phyloP scores from a whole-genome alignment of 129 eudicot species.

The Saussurea involucrata region DNA sequence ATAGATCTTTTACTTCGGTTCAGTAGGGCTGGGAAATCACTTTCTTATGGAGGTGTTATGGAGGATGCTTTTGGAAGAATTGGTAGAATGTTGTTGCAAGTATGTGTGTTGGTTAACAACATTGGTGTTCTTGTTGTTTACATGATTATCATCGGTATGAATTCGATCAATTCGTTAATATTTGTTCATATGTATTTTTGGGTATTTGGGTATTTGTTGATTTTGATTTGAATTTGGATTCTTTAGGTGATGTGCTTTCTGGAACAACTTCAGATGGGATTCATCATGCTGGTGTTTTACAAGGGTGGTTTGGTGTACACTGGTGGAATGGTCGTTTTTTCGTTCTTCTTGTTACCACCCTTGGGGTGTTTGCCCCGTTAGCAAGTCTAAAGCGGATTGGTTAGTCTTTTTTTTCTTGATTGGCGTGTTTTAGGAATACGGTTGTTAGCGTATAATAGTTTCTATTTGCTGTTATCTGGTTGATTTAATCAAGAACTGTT shows the following conservation, averaged over 20 bases:
- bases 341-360: slow-evolving; percentile 70
- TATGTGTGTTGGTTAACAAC: slow-evolving; percentile 73
- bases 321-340: slow-evolving; percentile 90
- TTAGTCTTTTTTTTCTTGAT: slow-evolving; percentile 31
- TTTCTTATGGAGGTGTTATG: slow-evolving; percentile 84
- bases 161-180: not conserved
- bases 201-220: not conserved
- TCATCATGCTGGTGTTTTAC: slow-evolving; percentile 89
- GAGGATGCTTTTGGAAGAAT: slow-evolving; percentile 76
- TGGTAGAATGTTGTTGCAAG: slow-evolving; percentile 78
- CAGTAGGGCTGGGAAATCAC: slow-evolving; percentile 54
- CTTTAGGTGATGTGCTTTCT: slow-evolving; percentile 81
- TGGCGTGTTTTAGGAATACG: not conserved
- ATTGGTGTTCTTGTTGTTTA: slow-evolving; percentile 80
- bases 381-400: slow-evolving; percentile 92
- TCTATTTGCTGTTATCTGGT: not conserved
- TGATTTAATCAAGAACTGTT: not conserved
- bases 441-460: not conserved
- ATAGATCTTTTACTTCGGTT: slow-evolving; percentile 74
- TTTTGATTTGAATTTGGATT: slow-evolving; percentile 5
- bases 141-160: slow-evolving; percentile 87
- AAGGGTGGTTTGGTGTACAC: slow-evolving; percentile 90
- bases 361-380: slow-evolving; percentile 78
- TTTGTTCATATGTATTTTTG: not conserved
- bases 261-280: slow-evolving; percentile 80